Percentiles rank a stretch among this genome's conserved stretches.
These are phyloP conservation scores for Mycena galopus DNA, from an alignment of 768 basidiomycete genomes.

Conservation along the genomic window DNA sequence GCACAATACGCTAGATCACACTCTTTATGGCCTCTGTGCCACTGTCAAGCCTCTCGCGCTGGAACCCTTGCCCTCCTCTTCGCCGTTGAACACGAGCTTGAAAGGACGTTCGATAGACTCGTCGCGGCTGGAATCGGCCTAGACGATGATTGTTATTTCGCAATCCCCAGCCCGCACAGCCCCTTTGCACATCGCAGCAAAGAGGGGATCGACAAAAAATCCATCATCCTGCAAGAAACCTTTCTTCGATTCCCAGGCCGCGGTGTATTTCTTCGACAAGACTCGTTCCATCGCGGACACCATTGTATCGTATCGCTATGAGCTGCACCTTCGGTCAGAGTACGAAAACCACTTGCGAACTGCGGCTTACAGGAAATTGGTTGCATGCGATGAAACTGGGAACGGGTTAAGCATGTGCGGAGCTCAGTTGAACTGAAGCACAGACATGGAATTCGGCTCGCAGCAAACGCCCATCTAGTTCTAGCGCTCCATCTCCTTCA, in stretches of 20 bases:
- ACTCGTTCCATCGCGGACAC: conserved; percentile 24
- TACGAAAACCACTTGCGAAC: neutral
- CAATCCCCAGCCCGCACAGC: no score
- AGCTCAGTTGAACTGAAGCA: neutral
- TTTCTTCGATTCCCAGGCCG: conserved; percentile 20
- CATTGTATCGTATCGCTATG: conserved; percentile 32
- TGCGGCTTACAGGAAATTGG: conserved; percentile 26
- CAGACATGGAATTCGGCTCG: conserved; percentile 30
- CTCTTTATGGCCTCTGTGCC: neutral
- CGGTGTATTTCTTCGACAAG: conserved; percentile 21
- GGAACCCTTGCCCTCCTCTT: conserved; percentile 3
- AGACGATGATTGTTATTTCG: no score
- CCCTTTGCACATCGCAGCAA: no score
- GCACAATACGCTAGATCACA: neutral
- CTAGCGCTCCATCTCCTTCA: conserved; percentile 30
- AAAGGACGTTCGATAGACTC: neutral
- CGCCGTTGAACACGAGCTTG: neutral
- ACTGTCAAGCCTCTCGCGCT: neutral
- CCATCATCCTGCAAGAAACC: conserved; percentile 27
- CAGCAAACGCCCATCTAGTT: conserved; percentile 34
- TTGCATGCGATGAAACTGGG: conserved; percentile 32
- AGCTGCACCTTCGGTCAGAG: neutral
- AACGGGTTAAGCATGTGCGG: neutral
- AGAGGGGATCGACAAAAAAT: conserved; percentile 25
- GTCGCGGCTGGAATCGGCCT: conserved; percentile 1